Evolutionary conservation across 768 basidiomycete genomes (phyloP).

Genomic region (Trametes maxima): DNA sequence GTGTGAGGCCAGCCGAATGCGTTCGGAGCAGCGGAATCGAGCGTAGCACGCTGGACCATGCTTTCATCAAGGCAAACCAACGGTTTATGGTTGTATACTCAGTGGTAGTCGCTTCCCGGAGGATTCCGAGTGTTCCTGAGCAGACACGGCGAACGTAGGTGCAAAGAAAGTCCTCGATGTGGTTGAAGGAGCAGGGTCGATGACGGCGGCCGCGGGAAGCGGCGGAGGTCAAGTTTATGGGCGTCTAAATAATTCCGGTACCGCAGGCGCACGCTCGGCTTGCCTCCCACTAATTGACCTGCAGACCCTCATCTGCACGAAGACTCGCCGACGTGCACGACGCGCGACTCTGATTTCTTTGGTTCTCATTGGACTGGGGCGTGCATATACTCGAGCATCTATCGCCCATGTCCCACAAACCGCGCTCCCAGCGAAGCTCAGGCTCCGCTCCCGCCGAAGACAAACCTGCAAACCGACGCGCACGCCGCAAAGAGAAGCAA

Average conservation of each 20-base stretch:
- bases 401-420: constrained; percentile 8
- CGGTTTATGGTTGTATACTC: too few species aligned
- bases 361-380: too few species aligned
- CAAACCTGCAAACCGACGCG: constrained; percentile 10
- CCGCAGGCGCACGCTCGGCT: neutral
- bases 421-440: constrained; percentile 10
- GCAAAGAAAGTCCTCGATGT: neutral
- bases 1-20: constrained; percentile 20
- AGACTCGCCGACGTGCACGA: neutral
- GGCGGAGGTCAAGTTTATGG: constrained; percentile 11
- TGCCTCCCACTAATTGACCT: neutral
- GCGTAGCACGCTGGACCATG: constrained; percentile 17
- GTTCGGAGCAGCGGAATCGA: constrained; percentile 18
- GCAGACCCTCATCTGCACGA: neutral
- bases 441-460: constrained; percentile 10
- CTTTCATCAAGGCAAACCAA: constrained; percentile 1
- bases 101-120: too few species aligned
- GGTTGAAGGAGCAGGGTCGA: neutral
- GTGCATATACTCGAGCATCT: neutral
- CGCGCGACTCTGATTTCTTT: too few species aligned
- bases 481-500: constrained; percentile 22
- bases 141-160: neutral
- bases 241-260: neutral
- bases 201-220: too few species aligned
- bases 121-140: too few species aligned